phyloP scores from a whole-genome alignment of 371 early-diverging fungal genomes.

The Agmasoma carcini region DNA sequence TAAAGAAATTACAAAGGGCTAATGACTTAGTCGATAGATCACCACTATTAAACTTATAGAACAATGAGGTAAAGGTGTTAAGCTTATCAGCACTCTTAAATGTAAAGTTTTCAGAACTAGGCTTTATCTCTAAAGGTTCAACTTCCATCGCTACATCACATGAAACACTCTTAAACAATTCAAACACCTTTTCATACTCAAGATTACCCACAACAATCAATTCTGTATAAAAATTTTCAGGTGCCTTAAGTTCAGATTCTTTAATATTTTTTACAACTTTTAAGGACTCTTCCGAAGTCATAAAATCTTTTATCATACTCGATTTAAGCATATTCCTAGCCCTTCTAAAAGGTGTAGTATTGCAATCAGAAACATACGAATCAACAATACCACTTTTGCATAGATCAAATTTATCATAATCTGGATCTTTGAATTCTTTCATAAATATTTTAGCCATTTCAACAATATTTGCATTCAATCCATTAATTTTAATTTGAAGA shows the following conservation, averaged over 20 bases:
- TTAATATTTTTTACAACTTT: slow-evolving; percentile 2
- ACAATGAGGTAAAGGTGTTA: slow-evolving; percentile 10
- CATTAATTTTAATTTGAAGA: slow-evolving; percentile 10
- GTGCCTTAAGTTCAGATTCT: background rate
- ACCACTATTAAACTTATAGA: background rate
- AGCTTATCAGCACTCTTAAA: slow-evolving; percentile 9
- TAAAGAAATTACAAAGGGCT: slow-evolving; percentile 5
- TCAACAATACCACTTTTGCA: slow-evolving; percentile 24
- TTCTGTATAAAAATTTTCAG: slow-evolving; percentile 1
- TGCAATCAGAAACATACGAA: slow-evolving; percentile 4
- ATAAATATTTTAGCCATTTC: slow-evolving; percentile 32
- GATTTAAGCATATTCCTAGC: slow-evolving; percentile 3
- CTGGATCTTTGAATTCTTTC: slow-evolving; percentile 7
- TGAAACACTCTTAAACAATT: slow-evolving; percentile 3
- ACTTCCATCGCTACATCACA: background rate
- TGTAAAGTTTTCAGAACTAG: background rate
- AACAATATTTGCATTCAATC: slow-evolving; percentile 22
- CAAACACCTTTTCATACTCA: background rate
- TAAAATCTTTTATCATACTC: background rate
- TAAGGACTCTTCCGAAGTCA: slow-evolving; percentile 14
- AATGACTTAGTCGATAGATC: background rate
- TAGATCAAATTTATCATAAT: slow-evolving; percentile 27
- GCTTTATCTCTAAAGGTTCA: background rate
- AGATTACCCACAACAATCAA: slow-evolving; percentile 22
- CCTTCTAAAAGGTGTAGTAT: slow-evolving; percentile 16